Evolutionary conservation across 2,329 filamentous ascomycete genomes (phyloP), one percentile per base, ranked within the genome.

Genomic region (Curvularia sp.): DNA sequence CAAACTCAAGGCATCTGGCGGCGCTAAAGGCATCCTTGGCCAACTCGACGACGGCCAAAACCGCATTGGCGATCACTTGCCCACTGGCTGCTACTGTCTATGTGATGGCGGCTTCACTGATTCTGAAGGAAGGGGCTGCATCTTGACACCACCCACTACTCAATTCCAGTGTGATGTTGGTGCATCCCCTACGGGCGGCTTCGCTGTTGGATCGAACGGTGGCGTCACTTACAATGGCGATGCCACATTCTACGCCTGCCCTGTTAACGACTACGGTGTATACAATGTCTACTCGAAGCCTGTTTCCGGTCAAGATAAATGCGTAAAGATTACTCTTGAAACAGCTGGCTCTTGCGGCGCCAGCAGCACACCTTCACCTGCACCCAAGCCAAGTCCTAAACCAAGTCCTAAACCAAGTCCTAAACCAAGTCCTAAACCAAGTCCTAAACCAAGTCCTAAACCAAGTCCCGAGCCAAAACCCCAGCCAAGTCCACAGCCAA

Each of bases 21-120:
- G 80, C 30, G 60, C 62, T 26, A 64, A 65, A 10, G 85, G 86
- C n/a, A 71, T 78, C 4, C 77, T 90, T 42, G 87, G 85, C 10
- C 84, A 90, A 70, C 79, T 90, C 38, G 67, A 61, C 52, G 85
- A 88, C 71, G 88, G 88, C 8, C 88, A 90, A 76, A 84, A 82
- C 67, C 82, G 86, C 49, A 81, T 88, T 38, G 83, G 83, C 42
- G 83, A 83, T 47, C 77, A 77, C 22, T 72, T 85, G 12, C 62
- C 76, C 4, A 69, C 80, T 47, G 81, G 81, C 13, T 78, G 81
- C 8, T 89, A 85, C 71, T 86, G 81, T 57, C 81, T 89, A 65
- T 79, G 82, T 61, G 78, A 79, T 44, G 64, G 64, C 8, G 78
- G 73, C 22, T 68, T 90, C 60, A 84, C 79, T 18, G 88, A 89